These are phyloP conservation scores for Xylariaceae sp. DNA, from an alignment of 2,329 filamentous ascomycete species.

Conservation along the genomic window DNA sequence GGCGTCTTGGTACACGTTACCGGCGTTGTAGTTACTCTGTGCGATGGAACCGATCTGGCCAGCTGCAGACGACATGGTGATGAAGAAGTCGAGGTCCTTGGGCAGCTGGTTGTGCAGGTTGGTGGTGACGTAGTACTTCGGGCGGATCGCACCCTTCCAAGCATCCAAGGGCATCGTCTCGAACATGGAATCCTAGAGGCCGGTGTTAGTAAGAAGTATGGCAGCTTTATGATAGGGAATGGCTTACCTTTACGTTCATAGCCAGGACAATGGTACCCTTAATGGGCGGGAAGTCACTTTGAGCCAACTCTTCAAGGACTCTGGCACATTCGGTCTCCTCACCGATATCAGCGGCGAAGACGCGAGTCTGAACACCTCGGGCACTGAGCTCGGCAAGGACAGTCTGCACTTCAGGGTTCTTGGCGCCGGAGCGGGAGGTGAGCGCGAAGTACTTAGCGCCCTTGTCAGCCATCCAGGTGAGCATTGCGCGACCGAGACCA, in stretches of 20 bases:
- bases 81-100: constrained; percentile 31
- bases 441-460: constrained; percentile 34
- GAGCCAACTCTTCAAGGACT: constrained; percentile 23
- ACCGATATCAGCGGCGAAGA: constrained; percentile 24
- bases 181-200: constrained; percentile 28
- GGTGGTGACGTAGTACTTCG: constrained; percentile 27
- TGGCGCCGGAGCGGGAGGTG: constrained; percentile 25
- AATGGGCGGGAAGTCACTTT: constrained; percentile 26
- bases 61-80: constrained; percentile 27
- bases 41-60: constrained; percentile 30
- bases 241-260: constrained; percentile 28
- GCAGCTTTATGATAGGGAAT: background rate
- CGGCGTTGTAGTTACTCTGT: constrained; percentile 31
- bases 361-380: constrained; percentile 21
- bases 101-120: constrained; percentile 29
- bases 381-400: constrained; percentile 23
- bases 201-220: constrained; percentile 6
- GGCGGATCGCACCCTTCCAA: constrained; percentile 25
- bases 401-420: constrained; percentile 26
- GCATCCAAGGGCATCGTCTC: constrained; percentile 28
- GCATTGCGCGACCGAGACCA: constrained; percentile 30
- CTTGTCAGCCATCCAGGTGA: constrained; percentile 31
- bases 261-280: constrained; percentile 26
- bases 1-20: constrained; percentile 30
- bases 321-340: constrained; percentile 23